Percentiles rank a stretch among this genome's conserved stretches.
Evolutionary conservation across 345 rosid species (phyloP).

Genomic region (Turritis glabra): DNA sequence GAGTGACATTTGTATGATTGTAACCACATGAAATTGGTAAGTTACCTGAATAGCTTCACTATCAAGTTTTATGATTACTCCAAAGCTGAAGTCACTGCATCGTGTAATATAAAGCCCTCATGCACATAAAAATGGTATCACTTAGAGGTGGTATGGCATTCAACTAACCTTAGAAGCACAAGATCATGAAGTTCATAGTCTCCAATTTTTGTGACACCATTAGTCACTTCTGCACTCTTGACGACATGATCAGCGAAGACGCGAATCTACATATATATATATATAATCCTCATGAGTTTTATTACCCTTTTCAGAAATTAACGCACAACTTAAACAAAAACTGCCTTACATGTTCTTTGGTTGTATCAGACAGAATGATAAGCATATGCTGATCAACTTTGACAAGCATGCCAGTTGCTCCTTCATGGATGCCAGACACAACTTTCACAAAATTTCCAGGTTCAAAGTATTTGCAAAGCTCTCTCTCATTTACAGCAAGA

Average conservation of each 20-base stretch:
- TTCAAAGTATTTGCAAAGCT: constrained; percentile 87
- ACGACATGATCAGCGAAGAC: constrained; percentile 89
- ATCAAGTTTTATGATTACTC: constrained; percentile 84
- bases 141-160: background rate
- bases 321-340: background rate
- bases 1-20: background rate
- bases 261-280: constrained; percentile 55
- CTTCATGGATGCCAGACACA: constrained; percentile 78
- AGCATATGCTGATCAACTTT: constrained; percentile 89
- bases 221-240: constrained; percentile 82
- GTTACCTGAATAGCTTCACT: constrained; percentile 85
- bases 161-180: constrained; percentile 76
- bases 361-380: constrained; percentile 73
- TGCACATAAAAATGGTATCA: background rate
- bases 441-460: constrained; percentile 94
- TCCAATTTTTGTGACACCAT: constrained; percentile 74
- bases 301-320: background rate
- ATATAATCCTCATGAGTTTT: background rate
- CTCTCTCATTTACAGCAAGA: constrained; percentile 73
- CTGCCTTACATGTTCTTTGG: constrained; percentile 79
- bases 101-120: constrained; percentile 10
- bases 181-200: constrained; percentile 93
- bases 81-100: constrained; percentile 78
- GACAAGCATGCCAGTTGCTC: constrained; percentile 89
- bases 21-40: background rate